Evolutionary conservation across 345 rosid species (phyloP).

Genomic region (Rhizophora apiculata): DNA sequence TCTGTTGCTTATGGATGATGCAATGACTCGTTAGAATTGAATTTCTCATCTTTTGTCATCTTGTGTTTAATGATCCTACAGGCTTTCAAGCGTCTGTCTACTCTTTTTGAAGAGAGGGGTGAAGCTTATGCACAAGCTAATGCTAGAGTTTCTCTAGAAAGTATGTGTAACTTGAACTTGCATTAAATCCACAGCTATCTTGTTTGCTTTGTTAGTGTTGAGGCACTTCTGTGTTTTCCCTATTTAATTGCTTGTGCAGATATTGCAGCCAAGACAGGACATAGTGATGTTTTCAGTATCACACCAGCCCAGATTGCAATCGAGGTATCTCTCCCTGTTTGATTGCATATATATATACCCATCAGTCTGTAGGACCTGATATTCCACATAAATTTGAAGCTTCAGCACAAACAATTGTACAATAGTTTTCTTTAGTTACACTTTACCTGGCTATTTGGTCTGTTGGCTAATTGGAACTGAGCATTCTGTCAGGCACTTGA

Average conservation of each 20-base stretch:
- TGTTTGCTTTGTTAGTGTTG: neutral
- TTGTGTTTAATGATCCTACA: conserved; percentile 14
- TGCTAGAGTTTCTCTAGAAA: conserved; percentile 79
- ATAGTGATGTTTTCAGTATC: conserved; percentile 54
- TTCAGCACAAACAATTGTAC: too few species aligned
- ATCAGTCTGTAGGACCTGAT: too few species aligned
- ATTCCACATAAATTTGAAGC: too few species aligned
- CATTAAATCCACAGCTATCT: neutral
- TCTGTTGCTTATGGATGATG: neutral
- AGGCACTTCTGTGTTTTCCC: too few species aligned
- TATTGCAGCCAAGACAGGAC: conserved; percentile 73
- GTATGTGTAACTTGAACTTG: conserved; percentile 38
- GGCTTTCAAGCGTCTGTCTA: conserved; percentile 71
- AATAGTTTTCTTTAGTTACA: neutral
- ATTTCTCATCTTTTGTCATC: neutral
- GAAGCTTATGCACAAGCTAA: conserved; percentile 67
- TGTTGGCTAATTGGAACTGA: neutral
- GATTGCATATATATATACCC: too few species aligned
- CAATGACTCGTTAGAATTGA: neutral
- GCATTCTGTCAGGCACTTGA: conserved; percentile 44
- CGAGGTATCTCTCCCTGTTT: conserved; percentile 43
- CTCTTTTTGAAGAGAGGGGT: conserved; percentile 67
- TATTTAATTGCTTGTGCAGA: conserved; percentile 34
- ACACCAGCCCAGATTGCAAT: conserved; percentile 79
- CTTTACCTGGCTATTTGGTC: neutral